Evolutionary conservation across 345 rosid species (phyloP), one percentile per base, ranked within the genome.

Genomic region (Geranium brycei): DNA sequence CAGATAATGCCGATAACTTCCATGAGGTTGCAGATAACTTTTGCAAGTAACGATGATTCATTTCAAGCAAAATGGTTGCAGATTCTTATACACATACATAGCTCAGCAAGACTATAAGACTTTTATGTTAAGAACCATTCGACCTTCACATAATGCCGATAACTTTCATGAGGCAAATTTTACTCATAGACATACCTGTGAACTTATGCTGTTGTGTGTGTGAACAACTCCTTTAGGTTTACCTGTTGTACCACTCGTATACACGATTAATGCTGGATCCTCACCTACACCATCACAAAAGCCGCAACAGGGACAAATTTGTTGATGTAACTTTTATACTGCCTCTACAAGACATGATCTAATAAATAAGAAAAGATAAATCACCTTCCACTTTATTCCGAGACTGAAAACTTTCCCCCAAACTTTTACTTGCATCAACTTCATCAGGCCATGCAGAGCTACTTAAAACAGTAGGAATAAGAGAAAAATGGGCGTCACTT

Each of bases 221-320:
- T 93, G 99, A 63, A 93, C 87, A 69, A 83, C 99, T 66, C 97
- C 99, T 77, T 93, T 93, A n/a, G 99, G 99, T 75, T 84, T 93
- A 63, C 99, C 97, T 13, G 99, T 93, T 66, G 99, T 93, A 65
- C 99, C 99, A 78, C 99, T 93, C 3, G 99, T 93, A 73, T 93
- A 93, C 61, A 90, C 73, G 64, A 93, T 79, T 69, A 93, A 75
- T 30, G 99, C 97, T 59, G 99, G 99, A 68, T 88, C 75, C 59
- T 84, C 87, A 74, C 71, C 96, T 88, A 77, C 64, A 73, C 18
- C 71, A 76, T 38, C 6, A 35, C 47, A 64, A 79, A 77, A 64
- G 69, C 7, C 17, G 10, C 47, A 51, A 17, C 62, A 61, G 56
- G 10, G 41, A 47, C 18, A 38, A 58, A 5, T 17, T 31, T 51